A percentile compares a stretch with the other conserved stretches of the same genome.
Evolutionary conservation across 116 monocot genomes (phyloP).

Genomic region (Iris pallida): DNA sequence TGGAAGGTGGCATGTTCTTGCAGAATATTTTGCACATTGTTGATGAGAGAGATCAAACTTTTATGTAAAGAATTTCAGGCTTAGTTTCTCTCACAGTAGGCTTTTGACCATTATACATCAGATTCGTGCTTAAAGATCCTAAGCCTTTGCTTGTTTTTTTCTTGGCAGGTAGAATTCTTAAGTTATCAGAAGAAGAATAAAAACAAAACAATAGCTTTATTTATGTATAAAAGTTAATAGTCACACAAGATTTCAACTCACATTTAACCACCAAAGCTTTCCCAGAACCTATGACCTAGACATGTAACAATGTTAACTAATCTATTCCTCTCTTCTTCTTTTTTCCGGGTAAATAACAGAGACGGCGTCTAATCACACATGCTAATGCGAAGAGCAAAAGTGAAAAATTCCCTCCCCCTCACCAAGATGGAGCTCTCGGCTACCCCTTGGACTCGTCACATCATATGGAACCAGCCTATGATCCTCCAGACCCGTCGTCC

Average conservation of each 20-base stretch:
- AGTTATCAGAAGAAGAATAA: too few relatives aligned
- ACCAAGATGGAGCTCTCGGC: conserved; percentile 43
- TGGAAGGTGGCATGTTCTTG: too few relatives aligned
- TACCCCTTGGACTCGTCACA: conserved; percentile 42
- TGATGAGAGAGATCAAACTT: too few relatives aligned
- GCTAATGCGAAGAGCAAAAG: conserved; percentile 60
- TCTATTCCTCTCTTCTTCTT: not conserved
- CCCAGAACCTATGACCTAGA: not conserved
- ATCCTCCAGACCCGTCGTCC: conserved; percentile 23
- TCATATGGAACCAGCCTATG: conserved; percentile 29
- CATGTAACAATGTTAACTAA: not conserved
- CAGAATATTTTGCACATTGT: too few relatives aligned
- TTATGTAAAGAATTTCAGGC: too few relatives aligned
- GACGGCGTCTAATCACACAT: conserved; percentile 39
- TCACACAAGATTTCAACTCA: not conserved
- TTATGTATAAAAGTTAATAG: not conserved
- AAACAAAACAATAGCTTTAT: not conserved
- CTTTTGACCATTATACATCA: too few relatives aligned
- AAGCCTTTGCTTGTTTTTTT: too few relatives aligned
- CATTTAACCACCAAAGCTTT: not conserved
- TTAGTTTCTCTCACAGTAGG: too few relatives aligned
- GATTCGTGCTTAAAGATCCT: too few relatives aligned
- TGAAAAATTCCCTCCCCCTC: conserved; percentile 56
- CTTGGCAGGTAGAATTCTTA: too few relatives aligned
- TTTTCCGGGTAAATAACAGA: conserved; percentile 26